These are phyloP conservation scores for Ophiocordyceps camponoti-leonardi DNA, from an alignment of 2,329 filamentous ascomycete genomes.

Conservation along the genomic window DNA sequence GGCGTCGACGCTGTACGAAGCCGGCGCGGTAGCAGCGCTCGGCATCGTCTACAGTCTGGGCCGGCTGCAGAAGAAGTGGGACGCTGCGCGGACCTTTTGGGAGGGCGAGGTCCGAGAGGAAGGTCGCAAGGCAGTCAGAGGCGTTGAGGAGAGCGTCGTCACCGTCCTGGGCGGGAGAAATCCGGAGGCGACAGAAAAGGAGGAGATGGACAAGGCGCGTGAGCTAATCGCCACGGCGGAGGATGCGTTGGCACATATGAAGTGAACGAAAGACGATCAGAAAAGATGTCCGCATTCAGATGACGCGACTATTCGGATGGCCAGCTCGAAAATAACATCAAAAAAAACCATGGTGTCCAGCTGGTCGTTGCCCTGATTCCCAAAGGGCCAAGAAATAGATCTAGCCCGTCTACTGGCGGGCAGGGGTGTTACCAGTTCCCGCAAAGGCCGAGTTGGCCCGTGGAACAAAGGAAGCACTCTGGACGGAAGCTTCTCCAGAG, in stretches of 20 bases:
- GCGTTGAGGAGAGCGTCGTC: slow-evolving; percentile 34
- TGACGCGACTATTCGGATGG: neutral
- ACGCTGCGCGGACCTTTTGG: slow-evolving; percentile 41
- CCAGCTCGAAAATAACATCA: too few species aligned
- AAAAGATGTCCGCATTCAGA: neutral
- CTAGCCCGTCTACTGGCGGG: too few species aligned
- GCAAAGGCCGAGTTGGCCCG: too few species aligned
- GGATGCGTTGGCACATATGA: slow-evolving; percentile 28
- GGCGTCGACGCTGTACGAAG: slow-evolving; percentile 38
- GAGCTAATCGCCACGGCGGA: slow-evolving; percentile 31
- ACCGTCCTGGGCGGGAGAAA: slow-evolving; percentile 19
- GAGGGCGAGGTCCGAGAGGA: slow-evolving; percentile 51
- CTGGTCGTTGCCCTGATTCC: too few species aligned
- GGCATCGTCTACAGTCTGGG: slow-evolving; percentile 42
- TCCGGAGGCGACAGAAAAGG: slow-evolving; percentile 7
- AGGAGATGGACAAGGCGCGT: slow-evolving; percentile 21
- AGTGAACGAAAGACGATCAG: slow-evolving; percentile 13
- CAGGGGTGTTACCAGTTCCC: too few species aligned
- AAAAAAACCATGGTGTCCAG: too few species aligned
- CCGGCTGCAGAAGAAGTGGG: slow-evolving; percentile 46
- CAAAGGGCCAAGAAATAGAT: too few species aligned
- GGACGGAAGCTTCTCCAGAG: too few species aligned
- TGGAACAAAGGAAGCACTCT: too few species aligned
- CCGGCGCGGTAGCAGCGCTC: slow-evolving; percentile 42
- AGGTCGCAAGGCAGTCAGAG: slow-evolving; percentile 43